Evolutionary conservation across 768 basidiomycete species (phyloP).

Genomic region (Suillus brevipes): DNA sequence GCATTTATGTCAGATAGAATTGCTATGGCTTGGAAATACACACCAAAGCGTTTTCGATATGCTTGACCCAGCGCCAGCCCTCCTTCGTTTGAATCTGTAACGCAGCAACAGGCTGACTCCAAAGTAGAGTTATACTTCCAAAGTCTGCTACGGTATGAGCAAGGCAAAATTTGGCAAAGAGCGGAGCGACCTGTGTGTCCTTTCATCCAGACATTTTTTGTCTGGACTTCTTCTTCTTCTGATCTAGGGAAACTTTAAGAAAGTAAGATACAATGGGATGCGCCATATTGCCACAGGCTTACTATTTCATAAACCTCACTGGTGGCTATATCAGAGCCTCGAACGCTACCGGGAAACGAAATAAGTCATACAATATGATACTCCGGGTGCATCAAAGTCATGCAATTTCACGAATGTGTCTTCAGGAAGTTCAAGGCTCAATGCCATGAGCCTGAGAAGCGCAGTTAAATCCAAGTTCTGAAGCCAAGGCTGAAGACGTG

Average conservation of each 20-base stretch:
- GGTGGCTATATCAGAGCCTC: background rate
- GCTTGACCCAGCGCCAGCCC: constrained; percentile 62
- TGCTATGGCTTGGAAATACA: background rate
- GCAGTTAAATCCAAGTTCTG: background rate
- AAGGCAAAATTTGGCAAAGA: too few species aligned
- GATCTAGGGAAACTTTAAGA: constrained; percentile 47
- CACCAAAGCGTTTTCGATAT: constrained; percentile 60
- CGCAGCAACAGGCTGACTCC: constrained; percentile 59
- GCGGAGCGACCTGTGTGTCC: constrained; percentile 50
- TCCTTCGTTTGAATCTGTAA: constrained; percentile 57
- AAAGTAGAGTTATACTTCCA: constrained; percentile 56
- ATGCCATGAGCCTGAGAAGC: constrained; percentile 43
- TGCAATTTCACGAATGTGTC: constrained; percentile 51
- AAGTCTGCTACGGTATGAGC: constrained; percentile 38
- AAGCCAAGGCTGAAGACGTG: constrained; percentile 13
- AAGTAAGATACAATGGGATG: background rate
- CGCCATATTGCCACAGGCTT: constrained; percentile 14
- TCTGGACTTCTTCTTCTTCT: constrained; percentile 48
- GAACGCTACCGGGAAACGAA: background rate
- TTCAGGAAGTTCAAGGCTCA: constrained; percentile 56
- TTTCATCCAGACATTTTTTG: constrained; percentile 59
- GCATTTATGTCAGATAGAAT: background rate
- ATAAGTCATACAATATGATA: constrained; percentile 39
- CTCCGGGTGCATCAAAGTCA: constrained; percentile 41
- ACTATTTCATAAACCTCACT: constrained; percentile 75